Conservation (phyloP, 2,329 filamentous ascomycete genomes). For the Xylariaceae sp. region DNA sequence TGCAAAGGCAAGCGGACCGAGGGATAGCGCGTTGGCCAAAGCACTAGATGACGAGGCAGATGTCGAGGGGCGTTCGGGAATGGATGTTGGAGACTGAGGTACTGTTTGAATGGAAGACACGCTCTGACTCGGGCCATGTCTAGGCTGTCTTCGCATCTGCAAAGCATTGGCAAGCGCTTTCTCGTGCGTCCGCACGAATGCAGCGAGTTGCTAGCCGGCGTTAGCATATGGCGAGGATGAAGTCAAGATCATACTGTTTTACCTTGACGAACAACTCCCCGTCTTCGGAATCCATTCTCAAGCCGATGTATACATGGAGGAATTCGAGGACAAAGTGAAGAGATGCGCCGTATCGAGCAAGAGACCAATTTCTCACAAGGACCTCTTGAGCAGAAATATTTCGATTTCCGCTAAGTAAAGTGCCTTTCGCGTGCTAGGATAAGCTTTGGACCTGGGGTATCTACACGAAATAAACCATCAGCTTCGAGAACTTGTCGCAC, state of each 20-base stretch:
- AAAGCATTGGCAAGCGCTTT: constrained; percentile 94
- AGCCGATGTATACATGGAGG: constrained; percentile 47
- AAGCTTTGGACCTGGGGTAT: not conserved
- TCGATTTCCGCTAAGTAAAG: not conserved
- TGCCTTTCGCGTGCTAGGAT: not conserved
- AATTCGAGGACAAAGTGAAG: constrained; percentile 7
- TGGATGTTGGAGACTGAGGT: constrained; percentile 50
- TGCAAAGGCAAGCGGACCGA: constrained; percentile 79
- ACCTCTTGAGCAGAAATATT: constrained; percentile 10
- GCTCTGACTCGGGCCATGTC: constrained; percentile 66
- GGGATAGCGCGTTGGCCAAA: constrained; percentile 79
- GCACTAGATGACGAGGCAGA: constrained; percentile 68
- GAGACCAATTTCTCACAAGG: constrained; percentile 4
- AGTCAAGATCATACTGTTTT: constrained; percentile 31
- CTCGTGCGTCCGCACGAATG: constrained; percentile 95
- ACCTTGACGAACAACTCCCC: constrained; percentile 87
- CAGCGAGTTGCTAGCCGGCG: constrained; percentile 74
- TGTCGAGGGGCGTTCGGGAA: constrained; percentile 60
- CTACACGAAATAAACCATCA: not conserved
- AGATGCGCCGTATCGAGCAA: constrained; percentile 6
- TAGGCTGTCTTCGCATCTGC: constrained; percentile 74
- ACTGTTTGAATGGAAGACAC: constrained; percentile 52
- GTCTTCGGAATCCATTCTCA: constrained; percentile 80
- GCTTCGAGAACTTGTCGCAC: not conserved
- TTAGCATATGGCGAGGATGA: constrained; percentile 7